These are phyloP conservation scores for Medicago arabica DNA, from an alignment of 306 rosid genomes.

Conservation along the genomic window DNA sequence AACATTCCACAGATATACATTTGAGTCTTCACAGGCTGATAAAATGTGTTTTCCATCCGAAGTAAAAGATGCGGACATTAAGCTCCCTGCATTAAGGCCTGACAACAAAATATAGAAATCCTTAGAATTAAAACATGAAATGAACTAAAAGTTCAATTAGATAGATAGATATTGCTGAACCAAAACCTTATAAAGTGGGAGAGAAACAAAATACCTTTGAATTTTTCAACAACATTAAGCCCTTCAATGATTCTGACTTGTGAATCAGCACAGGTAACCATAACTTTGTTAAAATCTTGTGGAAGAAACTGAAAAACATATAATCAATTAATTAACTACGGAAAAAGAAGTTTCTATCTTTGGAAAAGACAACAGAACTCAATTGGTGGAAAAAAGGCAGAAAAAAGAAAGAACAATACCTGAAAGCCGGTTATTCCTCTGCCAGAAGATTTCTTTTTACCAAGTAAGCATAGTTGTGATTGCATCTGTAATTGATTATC, in stretches of 20 bases:
- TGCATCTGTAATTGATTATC: slow-evolving; percentile 79
- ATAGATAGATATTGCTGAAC: neutral
- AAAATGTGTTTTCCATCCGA: slow-evolving; percentile 90
- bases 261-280: slow-evolving; percentile 89
- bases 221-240: slow-evolving; percentile 70
- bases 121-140: slow-evolving; percentile 39
- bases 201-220: slow-evolving; percentile 61
- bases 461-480: slow-evolving; percentile 58
- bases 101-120: slow-evolving; percentile 40
- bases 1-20: slow-evolving; percentile 83
- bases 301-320: slow-evolving; percentile 70
- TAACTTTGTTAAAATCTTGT: slow-evolving; percentile 67
- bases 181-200: neutral
- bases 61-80: slow-evolving; percentile 71
- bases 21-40: slow-evolving; percentile 87
- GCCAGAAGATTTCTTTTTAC: slow-evolving; percentile 77
- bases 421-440: slow-evolving; percentile 90
- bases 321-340: slow-evolving; percentile 11
- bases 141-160: neutral
- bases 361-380: slow-evolving; percentile 1
- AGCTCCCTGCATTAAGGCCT: slow-evolving; percentile 71
- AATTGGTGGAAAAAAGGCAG: slow-evolving; percentile 29
- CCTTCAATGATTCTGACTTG: slow-evolving; percentile 87
- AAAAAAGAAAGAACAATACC: slow-evolving; percentile 50
- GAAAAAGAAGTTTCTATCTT: neutral